Base-by-base conservation (phyloP, 78 protist genomes). In the Cyanophora paradoxa region DNA sequence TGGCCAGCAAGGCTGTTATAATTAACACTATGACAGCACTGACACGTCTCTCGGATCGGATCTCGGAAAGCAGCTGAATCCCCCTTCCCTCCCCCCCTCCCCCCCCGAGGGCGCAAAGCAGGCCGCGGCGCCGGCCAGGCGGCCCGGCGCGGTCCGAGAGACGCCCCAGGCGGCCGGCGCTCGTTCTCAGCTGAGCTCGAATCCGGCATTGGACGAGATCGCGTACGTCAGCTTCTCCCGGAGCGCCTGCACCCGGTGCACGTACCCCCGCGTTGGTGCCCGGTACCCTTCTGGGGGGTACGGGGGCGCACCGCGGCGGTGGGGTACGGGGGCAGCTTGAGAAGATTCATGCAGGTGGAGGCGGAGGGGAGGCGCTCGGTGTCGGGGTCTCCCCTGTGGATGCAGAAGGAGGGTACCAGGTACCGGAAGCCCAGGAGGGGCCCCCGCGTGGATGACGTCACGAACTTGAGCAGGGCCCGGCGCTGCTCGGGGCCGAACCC, bases 291-390 rank as follows among this genome's bases (percentile, higher is more conserved):
- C n/a, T n/a, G n/a, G n/a, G n/a, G n/a, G n/a, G n/a, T n/a, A n/a
- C n/a, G n/a, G n/a, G n/a, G n/a, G n/a, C n/a, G n/a, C 37, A 28
- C 7, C 36, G n/a, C 62, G 19, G 0, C 22, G 22, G 14, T 2
- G 5, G 1, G 22, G 36, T 56, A 56, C 52, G 54, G 46, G 19
- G 78, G 78, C 13, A 72, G 68, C 68, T 72, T 72, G 50, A 72
- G 78, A 13, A 72, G 78, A 58, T 72, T 72, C 69, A 72, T 58
- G 58, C 78, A 72, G 26, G 78, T 72, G 8, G 52, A 24, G 14
- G 59, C 24, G 10, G 78, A 30, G n/a, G 78, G 78, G 14, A 72
- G 78, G 22, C 78, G 34, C 30, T 42, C 69, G 31, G 57, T 69
- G 7, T 39, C 34, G 44, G 40, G 20, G 58, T 13, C 37, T 11